Evolutionary conservation across 2,329 filamentous ascomycete species (phyloP).

Genomic region (Apiospora pterosperma): DNA sequence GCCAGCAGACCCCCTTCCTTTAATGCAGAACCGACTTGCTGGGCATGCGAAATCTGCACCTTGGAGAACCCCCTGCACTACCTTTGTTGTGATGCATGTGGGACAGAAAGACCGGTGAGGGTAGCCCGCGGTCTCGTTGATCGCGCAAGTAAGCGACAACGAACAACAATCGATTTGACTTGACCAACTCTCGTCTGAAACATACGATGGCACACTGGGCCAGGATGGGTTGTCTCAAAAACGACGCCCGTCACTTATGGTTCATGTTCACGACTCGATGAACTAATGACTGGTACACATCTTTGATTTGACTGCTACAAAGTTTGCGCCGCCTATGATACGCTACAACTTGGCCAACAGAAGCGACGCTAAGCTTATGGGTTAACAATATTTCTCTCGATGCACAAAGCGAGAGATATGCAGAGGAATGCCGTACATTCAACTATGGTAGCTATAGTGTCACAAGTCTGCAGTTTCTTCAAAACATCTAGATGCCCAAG

Average conservation of each 20-base stretch:
- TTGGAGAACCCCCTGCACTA: conserved; percentile 50
- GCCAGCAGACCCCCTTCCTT: neutral
- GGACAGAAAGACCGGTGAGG: conserved; percentile 33
- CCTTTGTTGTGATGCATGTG: conserved; percentile 56
- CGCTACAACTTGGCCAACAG: neutral
- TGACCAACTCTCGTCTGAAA: neutral
- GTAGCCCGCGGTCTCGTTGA: neutral
- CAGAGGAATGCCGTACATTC: neutral
- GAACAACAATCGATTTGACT: conserved; percentile 5
- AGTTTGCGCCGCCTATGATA: neutral
- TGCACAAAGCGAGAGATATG: neutral
- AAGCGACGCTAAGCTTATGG: neutral
- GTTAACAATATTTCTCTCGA: neutral
- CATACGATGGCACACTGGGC: neutral
- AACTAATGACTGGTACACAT: neutral
- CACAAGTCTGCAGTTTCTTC: neutral
- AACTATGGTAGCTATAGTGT: neutral
- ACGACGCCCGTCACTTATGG: neutral
- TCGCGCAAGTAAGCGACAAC: neutral
- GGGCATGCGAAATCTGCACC: conserved; percentile 56
- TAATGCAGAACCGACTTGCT: conserved; percentile 28
- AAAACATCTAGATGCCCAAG: conserved; percentile 18
- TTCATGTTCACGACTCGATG: neutral
- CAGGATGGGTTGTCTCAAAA: neutral
- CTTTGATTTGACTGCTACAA: neutral